These are phyloP conservation scores for Chaetomium cochliodes DNA, from an alignment of 495 filamentous ascomycete species.

Conservation along the genomic window DNA sequence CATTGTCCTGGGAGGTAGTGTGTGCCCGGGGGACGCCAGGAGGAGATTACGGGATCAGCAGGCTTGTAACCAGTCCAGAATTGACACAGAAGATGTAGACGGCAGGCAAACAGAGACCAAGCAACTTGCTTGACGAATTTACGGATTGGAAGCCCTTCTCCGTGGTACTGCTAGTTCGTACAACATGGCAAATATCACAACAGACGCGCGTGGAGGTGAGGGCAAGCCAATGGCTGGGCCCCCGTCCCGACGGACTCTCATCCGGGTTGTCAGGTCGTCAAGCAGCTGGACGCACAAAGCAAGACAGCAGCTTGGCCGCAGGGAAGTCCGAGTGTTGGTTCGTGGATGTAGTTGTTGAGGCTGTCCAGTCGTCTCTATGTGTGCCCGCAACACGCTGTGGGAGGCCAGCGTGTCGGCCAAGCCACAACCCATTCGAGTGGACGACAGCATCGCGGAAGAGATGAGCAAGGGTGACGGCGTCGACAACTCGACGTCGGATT, in stretches of 20 bases:
- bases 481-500: slow-evolving; percentile 20
- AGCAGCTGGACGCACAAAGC: not conserved
- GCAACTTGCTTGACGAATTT: not conserved
- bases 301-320: too few relatives aligned
- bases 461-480: slow-evolving; percentile 8
- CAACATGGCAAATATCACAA: not conserved
- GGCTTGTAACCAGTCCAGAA: too few relatives aligned
- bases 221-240: not conserved
- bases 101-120: not conserved
- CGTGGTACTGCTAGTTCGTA: not conserved
- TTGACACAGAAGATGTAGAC: slow-evolving; percentile 1
- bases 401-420: slow-evolving; percentile 18
- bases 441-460: not conserved
- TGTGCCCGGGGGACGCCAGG: too few relatives aligned
- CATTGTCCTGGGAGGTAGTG: too few relatives aligned
- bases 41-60: too few relatives aligned
- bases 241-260: not conserved
- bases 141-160: not conserved
- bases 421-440: slow-evolving; percentile 10
- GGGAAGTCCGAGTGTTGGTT: too few relatives aligned
- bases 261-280: not conserved
- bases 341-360: not conserved
- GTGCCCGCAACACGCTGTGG: not conserved
- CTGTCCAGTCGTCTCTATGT: not conserved
- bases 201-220: too few relatives aligned